Conservation (phyloP, 1,139 yeast genomes). For the Candida pseudoviswanathii region DNA sequence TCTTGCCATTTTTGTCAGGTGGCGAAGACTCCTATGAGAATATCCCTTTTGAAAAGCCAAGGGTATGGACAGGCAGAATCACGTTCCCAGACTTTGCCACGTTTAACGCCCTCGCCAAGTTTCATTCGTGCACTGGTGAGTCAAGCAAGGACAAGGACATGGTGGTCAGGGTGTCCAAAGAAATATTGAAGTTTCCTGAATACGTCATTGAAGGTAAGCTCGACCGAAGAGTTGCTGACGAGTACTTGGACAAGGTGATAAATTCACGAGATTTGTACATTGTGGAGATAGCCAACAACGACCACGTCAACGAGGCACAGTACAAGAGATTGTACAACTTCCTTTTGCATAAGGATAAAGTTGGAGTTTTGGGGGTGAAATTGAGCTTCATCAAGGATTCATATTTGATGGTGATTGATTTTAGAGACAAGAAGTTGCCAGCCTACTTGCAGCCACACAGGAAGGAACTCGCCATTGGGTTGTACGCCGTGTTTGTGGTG, state of each 20-base stretch:
- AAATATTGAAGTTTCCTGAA: conserved; percentile 29
- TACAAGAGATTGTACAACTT: conserved; percentile 56
- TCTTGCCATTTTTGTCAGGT: conserved; percentile 6
- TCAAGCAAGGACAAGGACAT: conserved; percentile 27
- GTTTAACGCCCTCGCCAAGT: conserved; percentile 47
- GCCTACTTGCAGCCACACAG: conserved; percentile 24
- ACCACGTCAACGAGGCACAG: conserved; percentile 16
- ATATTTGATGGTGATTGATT: conserved; percentile 55
- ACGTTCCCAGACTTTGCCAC: conserved; percentile 57
- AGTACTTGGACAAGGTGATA: conserved; percentile 54
- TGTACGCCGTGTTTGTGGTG: conserved; percentile 50
- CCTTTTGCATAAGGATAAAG: conserved; percentile 50
- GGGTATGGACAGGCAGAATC: conserved; percentile 59
- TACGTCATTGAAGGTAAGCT: conserved; percentile 67
- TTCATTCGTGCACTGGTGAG: conserved; percentile 40
- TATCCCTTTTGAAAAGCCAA: conserved; percentile 8
- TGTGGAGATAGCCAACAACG: conserved; percentile 36
- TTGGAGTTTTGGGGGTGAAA: conserved; percentile 57
- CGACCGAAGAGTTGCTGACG: conserved; percentile 54
- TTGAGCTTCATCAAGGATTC: conserved; percentile 63
- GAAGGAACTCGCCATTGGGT: conserved; percentile 26
- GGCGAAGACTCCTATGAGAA: not conserved
- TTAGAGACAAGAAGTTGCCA: conserved; percentile 29
- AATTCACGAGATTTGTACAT: conserved; percentile 52
- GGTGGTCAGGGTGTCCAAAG: conserved; percentile 33